Conservation (phyloP, 2,329 filamentous ascomycete genomes). For the Calonectria naviculata region DNA sequence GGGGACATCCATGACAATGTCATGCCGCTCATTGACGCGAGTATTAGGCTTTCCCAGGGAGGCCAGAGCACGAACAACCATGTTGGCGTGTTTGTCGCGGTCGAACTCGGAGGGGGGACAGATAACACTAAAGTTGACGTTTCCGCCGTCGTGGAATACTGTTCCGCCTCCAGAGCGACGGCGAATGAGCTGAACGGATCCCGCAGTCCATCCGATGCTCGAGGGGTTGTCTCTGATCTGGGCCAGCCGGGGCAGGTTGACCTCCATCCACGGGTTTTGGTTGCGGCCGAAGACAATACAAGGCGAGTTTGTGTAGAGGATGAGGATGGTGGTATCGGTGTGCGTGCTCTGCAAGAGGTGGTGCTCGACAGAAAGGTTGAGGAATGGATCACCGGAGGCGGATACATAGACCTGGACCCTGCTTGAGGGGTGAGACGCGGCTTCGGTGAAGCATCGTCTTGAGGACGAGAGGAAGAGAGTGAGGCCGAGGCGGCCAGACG, state of each 20-base stretch:
- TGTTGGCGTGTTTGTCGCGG: constrained; percentile 87
- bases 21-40: constrained; percentile 89
- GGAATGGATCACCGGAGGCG: constrained; percentile 76
- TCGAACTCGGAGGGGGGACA: constrained; percentile 82
- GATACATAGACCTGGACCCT: constrained; percentile 78
- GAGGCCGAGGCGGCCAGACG: constrained; percentile 4
- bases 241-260: constrained; percentile 74
- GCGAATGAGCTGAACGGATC: constrained; percentile 73
- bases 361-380: constrained; percentile 96
- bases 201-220: constrained; percentile 39
- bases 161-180: constrained; percentile 90
- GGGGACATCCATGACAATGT: constrained; percentile 79
- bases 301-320: constrained; percentile 89
- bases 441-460: constrained; percentile 48
- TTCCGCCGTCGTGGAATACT: constrained; percentile 93
- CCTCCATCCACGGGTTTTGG: constrained; percentile 97
- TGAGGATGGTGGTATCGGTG: constrained; percentile 79
- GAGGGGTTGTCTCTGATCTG: constrained; percentile 33
- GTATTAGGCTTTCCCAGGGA: constrained; percentile 67
- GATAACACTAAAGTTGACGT: constrained; percentile 95
- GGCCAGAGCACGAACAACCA: constrained; percentile 88
- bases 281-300: constrained; percentile 94
- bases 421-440: constrained; percentile 55
- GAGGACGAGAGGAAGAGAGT: constrained; percentile 17
- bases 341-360: constrained; percentile 82